These are phyloP conservation scores for Huntiella decipiens DNA, from an alignment of 2,329 filamentous ascomycete genomes.

Conservation along the genomic window DNA sequence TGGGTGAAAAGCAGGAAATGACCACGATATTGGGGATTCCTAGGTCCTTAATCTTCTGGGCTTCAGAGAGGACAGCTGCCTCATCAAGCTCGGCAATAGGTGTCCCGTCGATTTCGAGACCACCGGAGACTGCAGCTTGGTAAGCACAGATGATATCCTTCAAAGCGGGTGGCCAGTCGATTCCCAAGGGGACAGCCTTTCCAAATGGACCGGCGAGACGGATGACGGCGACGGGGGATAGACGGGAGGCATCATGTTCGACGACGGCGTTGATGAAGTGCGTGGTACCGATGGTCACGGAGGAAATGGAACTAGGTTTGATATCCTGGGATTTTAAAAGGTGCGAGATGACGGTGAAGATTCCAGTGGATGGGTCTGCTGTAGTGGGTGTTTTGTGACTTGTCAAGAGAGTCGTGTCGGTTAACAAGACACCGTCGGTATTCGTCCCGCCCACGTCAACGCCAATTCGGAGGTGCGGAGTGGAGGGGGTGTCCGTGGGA, in stretches of 20 bases:
- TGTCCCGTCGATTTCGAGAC: slow-evolving; percentile 31
- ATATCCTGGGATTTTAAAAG: slow-evolving; percentile 22
- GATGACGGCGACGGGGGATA: slow-evolving; percentile 33
- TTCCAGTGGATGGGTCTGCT: slow-evolving; percentile 27
- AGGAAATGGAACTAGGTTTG: slow-evolving; percentile 22
- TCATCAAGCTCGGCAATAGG: slow-evolving; percentile 27
- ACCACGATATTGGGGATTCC: slow-evolving; percentile 29
- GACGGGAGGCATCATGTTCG: slow-evolving; percentile 28
- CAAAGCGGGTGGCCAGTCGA: slow-evolving; percentile 34
- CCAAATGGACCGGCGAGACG: slow-evolving; percentile 29
- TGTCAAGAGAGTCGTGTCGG: slow-evolving; percentile 14
- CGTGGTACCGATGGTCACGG: slow-evolving; percentile 34
- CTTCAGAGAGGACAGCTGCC: slow-evolving; percentile 22
- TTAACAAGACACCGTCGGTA: slow-evolving; percentile 31
- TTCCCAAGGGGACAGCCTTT: slow-evolving; percentile 28
- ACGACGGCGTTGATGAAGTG: slow-evolving; percentile 41
- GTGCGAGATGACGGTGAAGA: slow-evolving; percentile 24
- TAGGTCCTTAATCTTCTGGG: slow-evolving; percentile 20
- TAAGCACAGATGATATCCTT: slow-evolving; percentile 27
- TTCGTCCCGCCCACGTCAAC: slow-evolving; percentile 29
- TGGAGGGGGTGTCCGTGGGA: slow-evolving; percentile 7
- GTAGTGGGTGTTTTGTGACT: slow-evolving; percentile 30
- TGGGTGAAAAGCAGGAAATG: slow-evolving; percentile 32
- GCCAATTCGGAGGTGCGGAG: slow-evolving; percentile 18
- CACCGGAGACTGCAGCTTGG: slow-evolving; percentile 27